Evolutionary conservation across 2,329 filamentous ascomycete genomes (phyloP), one percentile per base, ranked within the genome.

Genomic region (Pseudogymnoascus sp.): DNA sequence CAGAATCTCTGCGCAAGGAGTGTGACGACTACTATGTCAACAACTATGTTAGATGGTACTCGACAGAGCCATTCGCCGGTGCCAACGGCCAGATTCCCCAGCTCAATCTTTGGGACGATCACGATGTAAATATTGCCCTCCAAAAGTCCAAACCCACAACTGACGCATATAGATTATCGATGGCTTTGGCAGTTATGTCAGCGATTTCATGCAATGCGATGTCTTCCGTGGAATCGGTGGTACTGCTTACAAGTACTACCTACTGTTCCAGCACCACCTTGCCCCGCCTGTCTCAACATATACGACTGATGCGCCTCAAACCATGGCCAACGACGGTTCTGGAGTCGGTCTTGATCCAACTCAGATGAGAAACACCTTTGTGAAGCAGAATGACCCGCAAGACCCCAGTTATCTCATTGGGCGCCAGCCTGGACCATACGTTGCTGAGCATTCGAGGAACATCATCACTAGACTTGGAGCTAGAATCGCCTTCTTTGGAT

Each of bases 101-200:
- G 83, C 78, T 99, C 67, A 99, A 97, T 71, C 90, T 99, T 48
- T 99, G 93, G 92, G 94, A 99, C 73, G 94, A 99, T 69, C 94
- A 97, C 73, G 90, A 94, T 72, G 72, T 83, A 78, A 82, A 76
- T 82, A 79, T 0, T 87, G 86, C 71, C 78, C 80, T 39, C 76
- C 75, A 9, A 31, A 45, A n/a, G 7, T n/a, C 7, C 8, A 52
- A 31, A 15, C 13, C 5, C 25, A 52, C n/a, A 52, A 5, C 63
- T 72, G 77, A 87, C 67, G 29, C 77, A 82, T 69, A 18, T 40
- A 62, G 69, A 92, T 92, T 67, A 94, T 93, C 67, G 88, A 92
- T 74, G 94, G 94, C 0, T 99, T 90, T 72, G 94, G 94, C 3
- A 96, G 92, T 0, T 99, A 99, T 74, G 86, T 92, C 27, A 86